Evolutionary conservation across 768 basidiomycete species (phyloP).

Genomic region (Xerocomus spinulosus): DNA sequence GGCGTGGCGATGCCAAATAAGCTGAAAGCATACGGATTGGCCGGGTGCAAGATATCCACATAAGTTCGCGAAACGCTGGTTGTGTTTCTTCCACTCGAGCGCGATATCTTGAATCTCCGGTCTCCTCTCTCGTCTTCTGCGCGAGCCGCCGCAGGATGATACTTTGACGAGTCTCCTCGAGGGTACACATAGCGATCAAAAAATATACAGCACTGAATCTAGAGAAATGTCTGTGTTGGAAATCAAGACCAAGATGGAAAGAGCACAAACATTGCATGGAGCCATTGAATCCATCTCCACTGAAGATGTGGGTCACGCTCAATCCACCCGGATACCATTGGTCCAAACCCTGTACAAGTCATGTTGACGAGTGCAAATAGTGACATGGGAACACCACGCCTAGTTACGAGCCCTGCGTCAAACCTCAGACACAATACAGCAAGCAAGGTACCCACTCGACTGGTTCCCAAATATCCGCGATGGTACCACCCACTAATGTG

Average conservation of each 20-base stretch:
- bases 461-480: conserved; percentile 63
- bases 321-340: conserved; percentile 61
- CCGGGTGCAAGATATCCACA: conserved; percentile 65
- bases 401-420: conserved; percentile 21
- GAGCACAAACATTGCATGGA: conserved; percentile 58
- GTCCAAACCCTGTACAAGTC: conserved; percentile 59
- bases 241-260: neutral
- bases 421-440: neutral
- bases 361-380: conserved; percentile 61
- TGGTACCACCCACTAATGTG: conserved; percentile 67
- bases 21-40: conserved; percentile 53
- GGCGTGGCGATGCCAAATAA: neutral
- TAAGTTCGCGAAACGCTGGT: conserved; percentile 47
- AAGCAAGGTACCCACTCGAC: conserved; percentile 42
- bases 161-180: conserved; percentile 68
- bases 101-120: conserved; percentile 59
- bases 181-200: conserved; percentile 45
- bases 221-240: neutral
- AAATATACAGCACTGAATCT: conserved; percentile 53
- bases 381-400: conserved; percentile 72
- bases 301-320: conserved; percentile 52
- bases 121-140: conserved; percentile 55
- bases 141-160: conserved; percentile 67
- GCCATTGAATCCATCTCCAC: conserved; percentile 86
- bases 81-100: conserved; percentile 62